These are phyloP conservation scores for Eudorina sp. DNA, from an alignment of 139 green algal species.

Conservation along the genomic window DNA sequence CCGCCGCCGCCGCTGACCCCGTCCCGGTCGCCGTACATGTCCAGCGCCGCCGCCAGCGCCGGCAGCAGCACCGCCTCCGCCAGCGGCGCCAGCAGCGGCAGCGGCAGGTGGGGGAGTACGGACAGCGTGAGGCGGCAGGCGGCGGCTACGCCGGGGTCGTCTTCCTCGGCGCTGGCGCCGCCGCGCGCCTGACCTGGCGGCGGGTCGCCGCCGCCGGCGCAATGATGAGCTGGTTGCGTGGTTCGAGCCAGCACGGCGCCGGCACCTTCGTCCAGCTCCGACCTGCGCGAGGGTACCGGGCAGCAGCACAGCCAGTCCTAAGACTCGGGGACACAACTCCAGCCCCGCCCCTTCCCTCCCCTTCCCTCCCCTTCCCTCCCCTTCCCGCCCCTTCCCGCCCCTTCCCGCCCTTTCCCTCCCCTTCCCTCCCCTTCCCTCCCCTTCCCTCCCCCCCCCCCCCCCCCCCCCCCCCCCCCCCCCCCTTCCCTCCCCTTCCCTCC, in stretches of 20 bases:
- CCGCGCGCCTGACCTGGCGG: no score
- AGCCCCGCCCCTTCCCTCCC: no score
- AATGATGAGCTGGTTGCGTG: no score
- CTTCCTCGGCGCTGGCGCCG: background rate
- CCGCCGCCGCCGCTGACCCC: background rate
- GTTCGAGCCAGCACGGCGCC: background rate
- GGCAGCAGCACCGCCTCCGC: slow-evolving; percentile 43
- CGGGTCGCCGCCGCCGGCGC: no score
- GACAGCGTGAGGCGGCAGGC: slow-evolving; percentile 13
- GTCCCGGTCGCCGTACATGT: background rate
- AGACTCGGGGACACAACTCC: no score
- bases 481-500: background rate
- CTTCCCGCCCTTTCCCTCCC: no score
- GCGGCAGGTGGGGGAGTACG: slow-evolving; percentile 5
- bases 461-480: background rate
- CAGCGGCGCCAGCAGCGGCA: slow-evolving; percentile 29
- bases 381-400: no score
- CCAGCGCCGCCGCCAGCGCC: slow-evolving; percentile 12
- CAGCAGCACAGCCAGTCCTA: background rate
- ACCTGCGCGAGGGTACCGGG: background rate
- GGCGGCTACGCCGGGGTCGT: background rate
- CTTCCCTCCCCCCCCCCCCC: no score
- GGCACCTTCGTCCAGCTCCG: background rate
- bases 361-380: no score
- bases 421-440: no score